A percentile compares a stretch with the other conserved stretches of the same genome.
Conservation (phyloP, 2,329 filamentous ascomycete species). For the Pseudocercospora fijiensis region DNA sequence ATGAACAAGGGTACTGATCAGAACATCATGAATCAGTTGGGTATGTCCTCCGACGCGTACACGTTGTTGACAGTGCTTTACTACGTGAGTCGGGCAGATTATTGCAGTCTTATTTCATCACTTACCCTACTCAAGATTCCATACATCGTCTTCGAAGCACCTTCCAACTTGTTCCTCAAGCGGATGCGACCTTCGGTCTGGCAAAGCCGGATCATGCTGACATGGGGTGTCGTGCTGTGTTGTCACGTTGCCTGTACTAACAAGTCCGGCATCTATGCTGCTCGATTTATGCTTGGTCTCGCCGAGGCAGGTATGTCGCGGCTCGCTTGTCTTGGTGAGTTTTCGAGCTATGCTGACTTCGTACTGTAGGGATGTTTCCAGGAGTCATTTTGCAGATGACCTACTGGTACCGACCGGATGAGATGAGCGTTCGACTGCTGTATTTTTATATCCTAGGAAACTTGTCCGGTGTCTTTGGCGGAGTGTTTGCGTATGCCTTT, state of each 20-base stretch:
- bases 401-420: slow-evolving; percentile 8
- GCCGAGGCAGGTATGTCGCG: neutral
- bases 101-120: neutral
- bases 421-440: slow-evolving; percentile 8
- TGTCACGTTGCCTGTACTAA: neutral
- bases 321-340: neutral
- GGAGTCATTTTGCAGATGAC: slow-evolving; percentile 10
- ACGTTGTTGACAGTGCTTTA: neutral
- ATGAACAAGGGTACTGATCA: neutral
- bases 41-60: neutral
- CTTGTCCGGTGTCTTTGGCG: neutral
- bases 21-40: neutral
- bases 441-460: slow-evolving; percentile 12
- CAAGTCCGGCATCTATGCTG: neutral
- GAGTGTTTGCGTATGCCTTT: neutral
- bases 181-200: neutral
- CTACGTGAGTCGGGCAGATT: neutral
- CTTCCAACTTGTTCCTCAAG: neutral
- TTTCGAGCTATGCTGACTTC: neutral
- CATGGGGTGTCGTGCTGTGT: neutral
- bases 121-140: neutral
- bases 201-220: neutral
- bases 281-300: neutral
- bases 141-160: neutral
- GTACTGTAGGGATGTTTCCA: neutral